Base-by-base conservation (phyloP, 2,329 filamentous ascomycete species). In the Neophaeococcomyces aloes region DNA sequence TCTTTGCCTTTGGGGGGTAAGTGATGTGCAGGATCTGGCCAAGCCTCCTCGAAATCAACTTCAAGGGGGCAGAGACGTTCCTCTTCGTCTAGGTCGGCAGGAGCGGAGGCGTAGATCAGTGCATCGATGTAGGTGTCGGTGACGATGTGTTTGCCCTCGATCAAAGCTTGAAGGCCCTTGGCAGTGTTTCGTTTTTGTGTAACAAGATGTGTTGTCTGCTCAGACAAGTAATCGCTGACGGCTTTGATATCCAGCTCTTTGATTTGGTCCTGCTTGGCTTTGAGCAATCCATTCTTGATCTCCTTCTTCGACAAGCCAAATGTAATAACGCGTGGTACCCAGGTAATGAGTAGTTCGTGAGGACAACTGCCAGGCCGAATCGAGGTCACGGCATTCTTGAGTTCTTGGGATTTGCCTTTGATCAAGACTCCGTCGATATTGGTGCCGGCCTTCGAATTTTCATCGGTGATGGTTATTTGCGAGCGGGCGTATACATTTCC, bases 161-260 rank as follows among this genome's bases (percentile, higher is more conserved):
- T 80, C 7, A 98, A 69, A 2, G 86, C 89, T 58, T 93, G 86
- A 2, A 98, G 70, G 0, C 85, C 86, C 52, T 86, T 87, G 0
- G 88, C 76, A 0, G 86, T 89, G 60, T 96, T 98, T 37, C 91
- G 76, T 64, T 94, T 95, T 60, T 79, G 84, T 6, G 86, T 80
- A 27, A 96, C 79, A 8, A 94, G 83, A 61, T 96, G 88, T 0
- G 89, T 94, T 0, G 89, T 95, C 21, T 74, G 66, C 13, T 68
- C 72, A 19, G 73, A 66, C 18, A 83, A 66, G 34, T 86, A 95
- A 3, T 87, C 80, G 33, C 76, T 70, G 11, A 83, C 68, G 11
- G 86, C 80, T 61, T 95, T 96, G 61, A 96, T 81, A 58, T 94
- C 91, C n/a, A 94, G 71, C 34, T 81, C 76, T 59, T 93, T 86